Evolutionary conservation across 2,329 filamentous ascomycete species (phyloP), one percentile per base, ranked within the genome.

Genomic region (Cadophora luteo-olivacea): DNA sequence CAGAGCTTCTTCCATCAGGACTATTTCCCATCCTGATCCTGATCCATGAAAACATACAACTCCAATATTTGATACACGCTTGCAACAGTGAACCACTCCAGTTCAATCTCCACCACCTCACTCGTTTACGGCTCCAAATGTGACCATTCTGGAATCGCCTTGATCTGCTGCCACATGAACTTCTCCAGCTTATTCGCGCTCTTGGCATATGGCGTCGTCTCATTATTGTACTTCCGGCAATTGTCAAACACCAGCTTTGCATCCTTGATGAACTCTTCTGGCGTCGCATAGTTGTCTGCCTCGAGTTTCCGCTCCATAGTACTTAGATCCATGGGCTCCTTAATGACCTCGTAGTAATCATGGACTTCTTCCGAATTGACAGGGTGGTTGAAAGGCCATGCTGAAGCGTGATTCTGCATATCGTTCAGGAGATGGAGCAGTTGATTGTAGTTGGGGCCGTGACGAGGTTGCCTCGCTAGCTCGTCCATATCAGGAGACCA

Each of bases 401-500:
- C 92, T 8, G 92, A 91, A 74, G 90, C 90, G 81, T 97, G 94
- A 78, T 97, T 98, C 79, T 98, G 94, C 80, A 98, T 88, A 77
- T 97, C 93, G 80, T 97, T 97, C 72, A 99, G 90, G 7, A 99
- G 87, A 79, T 96, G 93, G 14, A 97, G 87, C 2, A 99, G 89
- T 74, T 97, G 92, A 79, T 96, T 97, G 84, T 97, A 97, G 79
- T 97, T 97, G 57, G 96, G 96, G 0, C 96, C 96, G 78, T 97
- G 95, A 45, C 96, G 93, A 33, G 96, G 95, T 78, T 97, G 94
- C 45, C 96, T 92, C 1, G 96, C 94, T 25, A 99, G 86, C 79
- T 97, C 94, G 81, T 99, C 96, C 96, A 99, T 99, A 77, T 97
- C 95, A 0, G 93, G 92, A 0, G 93, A 97, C 96, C 96, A 99